A percentile compares a stretch with the other conserved stretches of the same genome.
These are phyloP conservation scores for Helianthus tuberosus DNA, from an alignment of 129 eudicot genomes.

Conservation along the genomic window DNA sequence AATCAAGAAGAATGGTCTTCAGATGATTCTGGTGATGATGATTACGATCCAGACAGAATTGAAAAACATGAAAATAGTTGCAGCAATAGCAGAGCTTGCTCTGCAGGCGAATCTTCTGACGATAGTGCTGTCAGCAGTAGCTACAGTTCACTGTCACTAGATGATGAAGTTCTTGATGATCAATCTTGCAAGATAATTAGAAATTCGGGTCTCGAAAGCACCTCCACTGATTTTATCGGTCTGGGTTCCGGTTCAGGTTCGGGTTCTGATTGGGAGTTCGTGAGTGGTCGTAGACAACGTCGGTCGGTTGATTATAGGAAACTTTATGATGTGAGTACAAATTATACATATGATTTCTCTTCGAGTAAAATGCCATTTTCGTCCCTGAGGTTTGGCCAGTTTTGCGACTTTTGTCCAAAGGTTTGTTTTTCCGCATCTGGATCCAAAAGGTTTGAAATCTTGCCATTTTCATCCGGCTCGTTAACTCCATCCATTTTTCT, in stretches of 20 bases:
- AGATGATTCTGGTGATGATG: slow-evolving; percentile 94
- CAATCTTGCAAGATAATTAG: slow-evolving; percentile 31
- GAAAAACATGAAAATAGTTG: slow-evolving; percentile 52
- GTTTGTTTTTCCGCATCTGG: too few relatives aligned
- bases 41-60: slow-evolving; percentile 75
- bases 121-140: slow-evolving; percentile 50
- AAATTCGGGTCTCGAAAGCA: slow-evolving; percentile 22
- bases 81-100: slow-evolving; percentile 40
- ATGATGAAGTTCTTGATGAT: slow-evolving; percentile 48
- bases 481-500: too few relatives aligned
- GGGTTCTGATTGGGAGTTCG: slow-evolving; percentile 55
- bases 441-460: too few relatives aligned
- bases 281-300: slow-evolving; percentile 75
- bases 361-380: too few relatives aligned
- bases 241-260: slow-evolving; percentile 53
- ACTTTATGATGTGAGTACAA: slow-evolving; percentile 76
- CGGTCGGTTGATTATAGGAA: slow-evolving; percentile 72
- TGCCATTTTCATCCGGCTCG: too few relatives aligned
- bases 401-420: too few relatives aligned
- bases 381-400: too few relatives aligned
- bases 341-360: not conserved
- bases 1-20: slow-evolving; percentile 92
- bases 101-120: slow-evolving; percentile 48
- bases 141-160: slow-evolving; percentile 62
- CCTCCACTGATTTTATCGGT: slow-evolving; percentile 23